These are phyloP conservation scores for Yarrowia porcina DNA, from an alignment of 805 yeast species.

Conservation along the genomic window DNA sequence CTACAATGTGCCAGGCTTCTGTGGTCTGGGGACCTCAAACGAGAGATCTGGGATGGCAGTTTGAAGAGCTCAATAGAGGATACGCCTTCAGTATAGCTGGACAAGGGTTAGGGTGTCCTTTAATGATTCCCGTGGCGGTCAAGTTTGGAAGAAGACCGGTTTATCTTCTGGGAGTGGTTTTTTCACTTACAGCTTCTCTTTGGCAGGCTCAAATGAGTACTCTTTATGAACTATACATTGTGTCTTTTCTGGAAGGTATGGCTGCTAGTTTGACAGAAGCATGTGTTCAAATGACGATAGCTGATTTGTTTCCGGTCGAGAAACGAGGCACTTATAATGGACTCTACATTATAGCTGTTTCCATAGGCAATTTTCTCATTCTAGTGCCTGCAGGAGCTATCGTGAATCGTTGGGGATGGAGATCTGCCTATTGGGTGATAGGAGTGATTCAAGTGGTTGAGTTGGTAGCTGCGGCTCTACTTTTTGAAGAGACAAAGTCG, in stretches of 20 bases:
- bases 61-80: constrained; percentile 24
- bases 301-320: constrained; percentile 34
- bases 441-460: constrained; percentile 29
- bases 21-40: constrained; percentile 27
- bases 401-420: constrained; percentile 32
- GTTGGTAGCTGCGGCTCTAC: constrained; percentile 23
- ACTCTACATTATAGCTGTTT: constrained; percentile 32
- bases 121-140: constrained; percentile 28
- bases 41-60: constrained; percentile 24
- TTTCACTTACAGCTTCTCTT: neutral
- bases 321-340: constrained; percentile 33
- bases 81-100: constrained; percentile 27
- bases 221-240: constrained; percentile 21
- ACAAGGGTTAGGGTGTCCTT: constrained; percentile 26
- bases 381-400: constrained; percentile 33
- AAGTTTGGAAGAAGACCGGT: constrained; percentile 28
- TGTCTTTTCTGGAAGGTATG: constrained; percentile 23
- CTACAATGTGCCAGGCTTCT: constrained; percentile 22
- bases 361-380: constrained; percentile 32
- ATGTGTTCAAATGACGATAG: constrained; percentile 31
- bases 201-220: constrained; percentile 28
- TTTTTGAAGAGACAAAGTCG: constrained; percentile 31
- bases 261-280: constrained; percentile 27
- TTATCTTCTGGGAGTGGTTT: constrained; percentile 20
- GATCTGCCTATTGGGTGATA: constrained; percentile 32